Conservation (phyloP, 2,329 filamentous ascomycete species). For the Verticillium zaregamsianum region DNA sequence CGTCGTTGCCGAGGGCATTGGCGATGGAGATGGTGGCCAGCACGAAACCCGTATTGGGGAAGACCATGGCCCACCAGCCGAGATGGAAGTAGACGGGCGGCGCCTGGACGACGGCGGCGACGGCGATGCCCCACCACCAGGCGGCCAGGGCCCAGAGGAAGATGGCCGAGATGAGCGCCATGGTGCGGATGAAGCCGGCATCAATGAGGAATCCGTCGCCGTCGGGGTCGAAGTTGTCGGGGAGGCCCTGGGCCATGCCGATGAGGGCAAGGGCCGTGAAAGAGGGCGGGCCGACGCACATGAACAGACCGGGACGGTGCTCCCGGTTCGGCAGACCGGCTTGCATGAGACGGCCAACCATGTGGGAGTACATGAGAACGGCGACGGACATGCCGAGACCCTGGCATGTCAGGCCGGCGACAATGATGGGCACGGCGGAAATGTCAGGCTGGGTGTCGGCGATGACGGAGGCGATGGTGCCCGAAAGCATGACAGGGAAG, state of each 20-base stretch:
- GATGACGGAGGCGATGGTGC: constrained; percentile 66
- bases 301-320: constrained; percentile 67
- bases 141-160: constrained; percentile 60
- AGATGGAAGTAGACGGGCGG: constrained; percentile 51
- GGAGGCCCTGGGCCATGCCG: constrained; percentile 58
- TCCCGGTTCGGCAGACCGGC: constrained; percentile 58
- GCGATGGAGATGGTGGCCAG: constrained; percentile 52
- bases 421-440: constrained; percentile 57
- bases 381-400: constrained; percentile 67
- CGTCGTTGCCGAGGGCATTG: constrained; percentile 39
- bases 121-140: constrained; percentile 51
- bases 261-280: constrained; percentile 69
- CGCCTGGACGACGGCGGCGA: constrained; percentile 24
- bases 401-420: constrained; percentile 65
- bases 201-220: constrained; percentile 37
- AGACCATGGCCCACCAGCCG: constrained; percentile 62
- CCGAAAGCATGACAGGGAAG: constrained; percentile 70
- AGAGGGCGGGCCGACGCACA: constrained; percentile 69
- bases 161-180: constrained; percentile 45
- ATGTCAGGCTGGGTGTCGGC: constrained; percentile 53
- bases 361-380: constrained; percentile 68
- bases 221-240: constrained; percentile 39
- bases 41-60: constrained; percentile 58
- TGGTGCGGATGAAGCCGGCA: constrained; percentile 36
- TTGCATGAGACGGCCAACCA: constrained; percentile 68